Evolutionary conservation across 1,284 basidiomycete genomes (phyloP), one percentile per base, ranked within the genome.

Genomic region (Apiotrichum sp.): DNA sequence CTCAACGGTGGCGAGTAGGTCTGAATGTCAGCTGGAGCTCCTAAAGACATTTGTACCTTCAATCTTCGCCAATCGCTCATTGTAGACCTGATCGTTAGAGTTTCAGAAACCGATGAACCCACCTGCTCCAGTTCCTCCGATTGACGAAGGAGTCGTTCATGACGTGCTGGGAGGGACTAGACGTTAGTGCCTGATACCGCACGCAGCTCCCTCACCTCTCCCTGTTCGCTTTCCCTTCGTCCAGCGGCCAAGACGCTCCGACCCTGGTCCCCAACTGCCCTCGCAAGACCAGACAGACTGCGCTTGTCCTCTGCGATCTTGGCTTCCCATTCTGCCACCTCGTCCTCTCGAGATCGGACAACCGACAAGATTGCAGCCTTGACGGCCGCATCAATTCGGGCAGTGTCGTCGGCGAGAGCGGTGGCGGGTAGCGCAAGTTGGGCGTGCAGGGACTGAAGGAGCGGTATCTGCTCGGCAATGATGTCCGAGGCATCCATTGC

Each of bases 241-340:
- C 53, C 60, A 3, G 56, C 59, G 1, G 61, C 61, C 11, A 65
- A 63, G 0, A 68, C 62, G 55, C 62, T 64, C 45, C 67, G 53
- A 34, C 69, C 69, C 29, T 61, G 65, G 22, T 74, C 66, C 1
- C 72, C 72, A 4, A 71, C 56, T 6, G 72, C 71, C 46, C 68
- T 60, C 3, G 65, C 67, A 3, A 72, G 36, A 41, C 61, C 62
- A 1, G 56, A 58, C 16, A 70, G 56, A 49, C 63, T 60, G 14
- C 67, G 59, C 56, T 64, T 66, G 41, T 56, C 59, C 16, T 65
- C 62, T 6, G 56, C 61, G 13, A 72, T 71, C 42, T 61, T 62
- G 47, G 68, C 67, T 53, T 66, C 66, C 63, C 70, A 68, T 8
- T 57, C 56, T 14, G 71, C 69, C n/a, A 75, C 73, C 56, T 75